Evolutionary conservation across 495 filamentous ascomycete genomes (phyloP), one percentile per base, ranked within the genome.

Genomic region (Chlorociboria aeruginascens): DNA sequence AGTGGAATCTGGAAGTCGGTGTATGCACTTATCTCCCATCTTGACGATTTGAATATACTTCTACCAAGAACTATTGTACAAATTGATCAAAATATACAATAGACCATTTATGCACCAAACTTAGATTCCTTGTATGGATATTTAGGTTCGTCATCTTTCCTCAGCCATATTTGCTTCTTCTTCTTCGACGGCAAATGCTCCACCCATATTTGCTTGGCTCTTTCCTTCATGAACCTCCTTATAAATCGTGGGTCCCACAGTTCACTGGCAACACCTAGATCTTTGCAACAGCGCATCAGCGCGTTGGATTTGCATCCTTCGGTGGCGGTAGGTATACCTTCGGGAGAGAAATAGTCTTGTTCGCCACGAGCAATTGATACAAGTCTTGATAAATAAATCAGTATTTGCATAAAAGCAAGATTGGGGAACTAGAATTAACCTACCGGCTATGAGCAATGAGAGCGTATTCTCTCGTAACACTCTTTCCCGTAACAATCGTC

Each of bases 281-380:
- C 92, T 68, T 98, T 98, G 69, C 93, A 97, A 69, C 88, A 95
- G 20, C 92, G 83, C 72, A 95, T 86, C 46, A 98, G 72, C 14
- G 92, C 92, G 63, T 97, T 98, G 13, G 88, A 95, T 63, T 95
- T 93, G 70, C 88, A 94, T 14, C 92, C 92, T 64, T 98, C 92
- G 30, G 89, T 89, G 0, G 93, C 92, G 1, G 89, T 97, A n/a
- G 92, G 87, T 49, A 98, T 92, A 40, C 85, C 86, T 46, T 94
- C 87, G 10, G 86, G 80, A 45, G 77, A 79, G 66, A 97, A 98
- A 65, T 96, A 98, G 49, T 87, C 79, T 65, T 95, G 89, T 64
- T 97, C 93, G 61, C 92, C 92, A 43, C 93, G 83, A 1, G 92
- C 89, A 44, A 97, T 82, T 17, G 83, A 89, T 28, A 98, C 84